phyloP scores from a whole-genome alignment of 768 basidiomycete genomes.

The Russula foetens region DNA sequence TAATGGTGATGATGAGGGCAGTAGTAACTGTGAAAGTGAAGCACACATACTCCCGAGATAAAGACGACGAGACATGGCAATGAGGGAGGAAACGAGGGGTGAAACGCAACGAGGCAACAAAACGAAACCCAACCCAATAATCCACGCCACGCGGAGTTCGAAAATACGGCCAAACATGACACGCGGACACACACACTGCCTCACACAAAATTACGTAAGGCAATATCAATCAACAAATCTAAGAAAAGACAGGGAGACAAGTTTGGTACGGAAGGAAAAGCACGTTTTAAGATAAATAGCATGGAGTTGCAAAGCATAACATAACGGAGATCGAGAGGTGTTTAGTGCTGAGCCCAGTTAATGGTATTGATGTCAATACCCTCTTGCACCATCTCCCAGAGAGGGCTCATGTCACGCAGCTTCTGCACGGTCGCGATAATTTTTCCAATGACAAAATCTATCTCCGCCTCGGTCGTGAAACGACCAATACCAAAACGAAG shows the following conservation, averaged over 20 bases:
- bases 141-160: conserved; percentile 17
- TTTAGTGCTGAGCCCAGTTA: conserved; percentile 76
- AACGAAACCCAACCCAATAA: background rate
- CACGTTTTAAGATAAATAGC: background rate
- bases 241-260: no score
- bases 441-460: conserved; percentile 87
- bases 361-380: conserved; percentile 94
- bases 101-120: background rate
- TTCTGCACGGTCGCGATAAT: conserved; percentile 81
- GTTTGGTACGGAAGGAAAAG: background rate
- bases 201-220: background rate
- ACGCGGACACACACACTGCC: background rate
- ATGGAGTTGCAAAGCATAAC: background rate
- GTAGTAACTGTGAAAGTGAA: background rate
- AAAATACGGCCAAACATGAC: conserved; percentile 13
- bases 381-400: conserved; percentile 99
- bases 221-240: no score
- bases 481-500: conserved; percentile 96
- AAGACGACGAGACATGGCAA: conserved; percentile 73
- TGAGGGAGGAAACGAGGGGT: conserved; percentile 6
- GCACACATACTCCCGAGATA: conserved; percentile 69
- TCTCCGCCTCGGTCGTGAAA: conserved; percentile 95
- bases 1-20: conserved; percentile 4
- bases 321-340: background rate
- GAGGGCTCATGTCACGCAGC: conserved; percentile 92